Conservation (phyloP, 352 stramenopile genomes). For the Phytophthora megakarya region DNA sequence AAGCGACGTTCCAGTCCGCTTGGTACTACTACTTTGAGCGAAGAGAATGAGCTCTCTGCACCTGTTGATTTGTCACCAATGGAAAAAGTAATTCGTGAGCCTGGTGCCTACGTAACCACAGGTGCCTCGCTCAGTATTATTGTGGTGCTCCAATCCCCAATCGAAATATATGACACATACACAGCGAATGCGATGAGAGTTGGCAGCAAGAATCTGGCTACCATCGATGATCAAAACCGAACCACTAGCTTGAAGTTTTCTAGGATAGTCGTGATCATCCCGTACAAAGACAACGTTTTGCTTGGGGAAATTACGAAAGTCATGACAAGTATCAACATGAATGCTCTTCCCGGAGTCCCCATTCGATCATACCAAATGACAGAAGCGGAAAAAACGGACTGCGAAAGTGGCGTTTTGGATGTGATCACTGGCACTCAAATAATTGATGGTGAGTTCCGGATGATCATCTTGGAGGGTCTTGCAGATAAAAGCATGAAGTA, state of each 20-base stretch:
- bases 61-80: conserved; percentile 38
- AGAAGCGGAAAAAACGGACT: conserved; percentile 50
- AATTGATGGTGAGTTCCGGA: conserved; percentile 86
- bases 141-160: conserved; percentile 47
- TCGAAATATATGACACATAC: conserved; percentile 14
- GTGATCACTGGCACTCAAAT: conserved; percentile 88
- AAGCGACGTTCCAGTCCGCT: conserved; percentile 64
- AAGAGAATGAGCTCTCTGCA: conserved; percentile 30
- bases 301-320: conserved; percentile 58
- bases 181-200: not conserved
- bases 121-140: conserved; percentile 48
- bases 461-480: conserved; percentile 88
- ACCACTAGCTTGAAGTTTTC: conserved; percentile 48
- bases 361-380: conserved; percentile 86
- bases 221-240: not conserved
- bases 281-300: conserved; percentile 70
- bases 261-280: conserved; percentile 82
- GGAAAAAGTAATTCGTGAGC: conserved; percentile 60
- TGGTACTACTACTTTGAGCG: conserved; percentile 25
- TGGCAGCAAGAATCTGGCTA: conserved; percentile 1
- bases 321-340: conserved; percentile 70
- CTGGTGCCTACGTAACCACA: conserved; percentile 55
- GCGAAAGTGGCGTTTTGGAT: conserved; percentile 69
- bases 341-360: conserved; percentile 51
- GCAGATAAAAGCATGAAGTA: conserved; percentile 56